phyloP scores from a whole-genome alignment of 164 flowering plant genomes.

The Malania oleifera region DNA sequence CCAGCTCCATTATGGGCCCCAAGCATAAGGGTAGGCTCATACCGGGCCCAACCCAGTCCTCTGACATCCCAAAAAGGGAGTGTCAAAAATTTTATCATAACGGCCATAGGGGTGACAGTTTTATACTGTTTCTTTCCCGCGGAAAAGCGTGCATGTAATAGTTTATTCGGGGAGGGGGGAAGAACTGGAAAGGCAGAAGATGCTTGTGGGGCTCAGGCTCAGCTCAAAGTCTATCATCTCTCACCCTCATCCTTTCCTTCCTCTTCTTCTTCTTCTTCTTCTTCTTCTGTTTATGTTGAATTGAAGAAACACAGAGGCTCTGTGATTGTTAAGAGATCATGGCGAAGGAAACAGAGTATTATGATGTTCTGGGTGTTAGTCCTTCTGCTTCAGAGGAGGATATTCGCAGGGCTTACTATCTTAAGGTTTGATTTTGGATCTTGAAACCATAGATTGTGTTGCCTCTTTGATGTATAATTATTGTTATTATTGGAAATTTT shows the following conservation, averaged over 20 bases:
- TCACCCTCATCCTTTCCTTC: neutral
- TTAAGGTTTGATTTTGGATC: slow-evolving; percentile 46
- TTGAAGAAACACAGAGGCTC: no score
- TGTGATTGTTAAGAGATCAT: slow-evolving; percentile 15
- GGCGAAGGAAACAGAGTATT: slow-evolving; percentile 85
- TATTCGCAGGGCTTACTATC: slow-evolving; percentile 86
- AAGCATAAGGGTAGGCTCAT: neutral
- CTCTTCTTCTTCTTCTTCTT: neutral
- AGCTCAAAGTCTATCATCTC: slow-evolving; percentile 8
- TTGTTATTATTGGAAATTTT: neutral
- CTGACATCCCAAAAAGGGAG: slow-evolving; percentile 20
- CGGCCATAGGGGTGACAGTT: slow-evolving; percentile 23
- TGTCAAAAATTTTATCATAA: slow-evolving; percentile 17
- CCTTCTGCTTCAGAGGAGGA: slow-evolving; percentile 77
- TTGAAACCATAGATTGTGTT: neutral
- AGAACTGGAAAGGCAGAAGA: slow-evolving; percentile 40
- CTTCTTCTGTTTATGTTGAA: neutral
- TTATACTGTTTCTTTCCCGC: slow-evolving; percentile 34
- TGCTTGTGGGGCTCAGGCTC: slow-evolving; percentile 18
- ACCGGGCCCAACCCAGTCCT: neutral
- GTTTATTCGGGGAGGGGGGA: slow-evolving; percentile 20
- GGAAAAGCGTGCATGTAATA: slow-evolving; percentile 20
- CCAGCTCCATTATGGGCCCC: neutral
- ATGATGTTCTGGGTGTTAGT: slow-evolving; percentile 74
- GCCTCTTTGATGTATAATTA: neutral